phyloP scores from a whole-genome alignment of 345 rosid genomes.

The Barbarea vulgaris region DNA sequence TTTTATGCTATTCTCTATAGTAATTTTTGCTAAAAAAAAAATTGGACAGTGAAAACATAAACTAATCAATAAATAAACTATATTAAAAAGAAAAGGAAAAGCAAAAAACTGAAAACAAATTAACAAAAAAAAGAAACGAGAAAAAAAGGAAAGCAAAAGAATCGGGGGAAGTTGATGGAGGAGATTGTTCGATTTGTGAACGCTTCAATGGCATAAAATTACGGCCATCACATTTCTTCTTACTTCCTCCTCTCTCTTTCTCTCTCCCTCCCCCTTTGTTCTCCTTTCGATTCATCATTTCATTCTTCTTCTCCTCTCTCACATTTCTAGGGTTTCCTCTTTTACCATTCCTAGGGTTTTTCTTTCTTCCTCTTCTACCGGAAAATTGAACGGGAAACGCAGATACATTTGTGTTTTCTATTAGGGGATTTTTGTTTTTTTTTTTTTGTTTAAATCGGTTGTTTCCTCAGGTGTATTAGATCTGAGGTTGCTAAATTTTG shows the following conservation, averaged over 20 bases:
- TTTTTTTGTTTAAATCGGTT: background rate
- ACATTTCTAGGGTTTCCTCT: slow-evolving; percentile 30
- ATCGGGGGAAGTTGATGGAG: slow-evolving; percentile 47
- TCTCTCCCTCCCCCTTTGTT: background rate
- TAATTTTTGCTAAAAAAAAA: background rate
- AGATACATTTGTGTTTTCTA: background rate
- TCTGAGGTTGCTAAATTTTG: slow-evolving; percentile 46
- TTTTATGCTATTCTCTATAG: background rate
- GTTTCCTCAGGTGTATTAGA: slow-evolving; percentile 51
- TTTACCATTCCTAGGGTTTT: slow-evolving; percentile 12
- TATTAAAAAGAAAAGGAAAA: background rate
- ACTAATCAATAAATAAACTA: background rate
- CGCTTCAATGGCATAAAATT: slow-evolving; percentile 76
- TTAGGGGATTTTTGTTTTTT: background rate
- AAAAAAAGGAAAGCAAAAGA: slow-evolving; percentile 25
- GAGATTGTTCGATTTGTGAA: slow-evolving; percentile 62
- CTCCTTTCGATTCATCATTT: slow-evolving; percentile 14
- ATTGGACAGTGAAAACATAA: background rate
- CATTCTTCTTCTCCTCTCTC: background rate
- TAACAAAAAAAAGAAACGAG: background rate
- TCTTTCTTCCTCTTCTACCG: background rate
- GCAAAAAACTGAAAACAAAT: background rate
- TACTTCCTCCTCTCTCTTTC: slow-evolving; percentile 21
- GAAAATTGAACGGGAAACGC: slow-evolving; percentile 32
- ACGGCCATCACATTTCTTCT: slow-evolving; percentile 46